Percentiles rank a stretch among this genome's conserved stretches.
Evolutionary conservation across 2,329 filamentous ascomycete genomes (phyloP).

Genomic region (Aspergillus aculeatinus): DNA sequence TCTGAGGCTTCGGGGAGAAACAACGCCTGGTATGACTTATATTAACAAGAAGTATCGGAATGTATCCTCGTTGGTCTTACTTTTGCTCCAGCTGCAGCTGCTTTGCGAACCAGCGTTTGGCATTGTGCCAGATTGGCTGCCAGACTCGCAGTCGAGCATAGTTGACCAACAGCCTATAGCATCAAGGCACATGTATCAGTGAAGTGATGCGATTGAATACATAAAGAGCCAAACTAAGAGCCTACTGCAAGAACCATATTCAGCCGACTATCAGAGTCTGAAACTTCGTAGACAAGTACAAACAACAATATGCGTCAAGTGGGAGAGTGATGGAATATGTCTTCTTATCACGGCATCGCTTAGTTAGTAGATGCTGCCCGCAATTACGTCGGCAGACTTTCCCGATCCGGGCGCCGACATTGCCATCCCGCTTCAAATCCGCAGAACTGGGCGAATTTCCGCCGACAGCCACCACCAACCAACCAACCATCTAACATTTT

Average conservation of each 20-base stretch:
- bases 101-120: slow-evolving; percentile 67
- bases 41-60: not conserved
- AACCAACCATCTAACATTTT: slow-evolving; percentile 29
- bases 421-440: slow-evolving; percentile 15
- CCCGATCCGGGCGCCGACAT: slow-evolving; percentile 20
- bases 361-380: slow-evolving; percentile 5
- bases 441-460: slow-evolving; percentile 17
- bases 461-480: slow-evolving; percentile 11
- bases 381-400: slow-evolving; percentile 23
- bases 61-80: slow-evolving; percentile 43
- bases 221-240: not conserved
- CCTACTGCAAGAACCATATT: slow-evolving; percentile 7
- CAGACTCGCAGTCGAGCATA: slow-evolving; percentile 80
- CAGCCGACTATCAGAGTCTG: not conserved
- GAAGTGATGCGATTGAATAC: slow-evolving; percentile 8
- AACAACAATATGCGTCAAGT: not conserved
- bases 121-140: slow-evolving; percentile 78
- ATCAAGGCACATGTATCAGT: slow-evolving; percentile 3
- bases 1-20: slow-evolving; percentile 92
- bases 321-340: slow-evolving; percentile 1
- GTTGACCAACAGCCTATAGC: slow-evolving; percentile 76
- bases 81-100: slow-evolving; percentile 74
- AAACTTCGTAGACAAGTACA: not conserved
- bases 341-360: slow-evolving; percentile 2
- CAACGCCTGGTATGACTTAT: slow-evolving; percentile 56